These are phyloP conservation scores for Podaxis sp. DNA, from an alignment of 768 basidiomycete species.

Conservation along the genomic window DNA sequence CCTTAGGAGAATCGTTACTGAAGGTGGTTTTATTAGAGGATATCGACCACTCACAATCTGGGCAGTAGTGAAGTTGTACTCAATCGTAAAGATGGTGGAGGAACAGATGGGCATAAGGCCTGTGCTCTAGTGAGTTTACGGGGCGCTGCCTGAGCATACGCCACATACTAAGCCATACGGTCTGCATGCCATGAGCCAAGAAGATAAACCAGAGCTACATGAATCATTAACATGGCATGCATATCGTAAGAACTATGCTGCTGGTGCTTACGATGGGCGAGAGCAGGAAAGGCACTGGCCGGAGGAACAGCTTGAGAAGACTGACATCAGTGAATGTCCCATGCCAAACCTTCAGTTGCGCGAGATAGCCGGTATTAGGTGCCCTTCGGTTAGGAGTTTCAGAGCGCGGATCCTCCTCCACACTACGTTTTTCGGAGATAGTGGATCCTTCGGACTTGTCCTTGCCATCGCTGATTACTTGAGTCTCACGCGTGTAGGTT, in stretches of 20 bases:
- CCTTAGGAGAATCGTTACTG: conserved; percentile 20
- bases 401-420: conserved; percentile 19
- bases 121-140: conserved; percentile 12
- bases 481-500: conserved; percentile 26
- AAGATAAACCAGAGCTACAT: conserved; percentile 38
- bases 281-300: conserved; percentile 43
- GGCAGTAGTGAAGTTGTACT: conserved; percentile 40
- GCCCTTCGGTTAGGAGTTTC: conserved; percentile 2
- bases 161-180: conserved; percentile 41
- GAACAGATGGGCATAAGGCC: conserved; percentile 44
- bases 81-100: conserved; percentile 43
- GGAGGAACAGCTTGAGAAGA: conserved; percentile 35
- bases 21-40: not conserved
- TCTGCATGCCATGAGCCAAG: conserved; percentile 40
- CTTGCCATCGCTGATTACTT: not conserved
- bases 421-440: conserved; percentile 18
- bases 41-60: conserved; percentile 31
- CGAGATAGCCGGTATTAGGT: conserved; percentile 28
- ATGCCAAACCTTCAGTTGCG: conserved; percentile 36
- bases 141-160: not conserved
- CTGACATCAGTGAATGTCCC: conserved; percentile 36
- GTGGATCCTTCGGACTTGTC: not conserved
- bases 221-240: not conserved
- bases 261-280: conserved; percentile 38
- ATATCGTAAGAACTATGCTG: not conserved